Evolutionary conservation across 2,329 filamentous ascomycete genomes (phyloP).

Genomic region (Didymosphaeria variabile): DNA sequence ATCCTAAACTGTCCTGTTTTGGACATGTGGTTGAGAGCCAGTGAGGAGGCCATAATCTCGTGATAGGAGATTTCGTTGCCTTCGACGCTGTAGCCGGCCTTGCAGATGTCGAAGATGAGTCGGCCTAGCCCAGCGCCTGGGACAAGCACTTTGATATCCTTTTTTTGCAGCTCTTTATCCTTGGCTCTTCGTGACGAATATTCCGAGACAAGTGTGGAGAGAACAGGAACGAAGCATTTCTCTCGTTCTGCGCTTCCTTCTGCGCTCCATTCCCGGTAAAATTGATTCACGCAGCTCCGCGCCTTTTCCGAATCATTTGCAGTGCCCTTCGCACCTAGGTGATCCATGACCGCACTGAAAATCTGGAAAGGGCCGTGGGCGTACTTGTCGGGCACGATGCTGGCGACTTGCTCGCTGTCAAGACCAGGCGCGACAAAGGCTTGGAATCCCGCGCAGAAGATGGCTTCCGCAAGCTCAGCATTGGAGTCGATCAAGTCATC

Average conservation of each 20-base stretch:
- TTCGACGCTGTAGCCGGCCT: conserved; percentile 76
- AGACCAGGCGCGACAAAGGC: conserved; percentile 44
- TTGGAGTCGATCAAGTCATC: conserved; percentile 92
- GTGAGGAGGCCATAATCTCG: conserved; percentile 84
- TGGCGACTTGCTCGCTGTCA: conserved; percentile 45
- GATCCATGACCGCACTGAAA: conserved; percentile 60
- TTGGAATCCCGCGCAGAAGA: conserved; percentile 64
- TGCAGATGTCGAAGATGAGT: conserved; percentile 86
- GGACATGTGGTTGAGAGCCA: conserved; percentile 75
- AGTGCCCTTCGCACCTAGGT: conserved; percentile 77
- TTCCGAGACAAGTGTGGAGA: conserved; percentile 67
- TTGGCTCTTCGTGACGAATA: conserved; percentile 41
- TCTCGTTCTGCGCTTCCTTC: conserved; percentile 78
- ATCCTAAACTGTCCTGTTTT: conserved; percentile 72
- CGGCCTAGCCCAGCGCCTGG: conserved; percentile 90
- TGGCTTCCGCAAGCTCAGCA: conserved; percentile 80
- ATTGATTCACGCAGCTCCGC: conserved; percentile 88
- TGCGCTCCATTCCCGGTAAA: conserved; percentile 92
- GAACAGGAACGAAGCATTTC: conserved; percentile 79
- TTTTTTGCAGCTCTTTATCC: conserved; percentile 36
- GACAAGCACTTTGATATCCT: conserved; percentile 73
- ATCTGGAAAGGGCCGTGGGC: conserved; percentile 39
- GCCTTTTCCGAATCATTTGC: conserved; percentile 86
- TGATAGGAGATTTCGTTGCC: conserved; percentile 97
- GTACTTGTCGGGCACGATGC: conserved; percentile 41